Evolutionary conservation across 768 basidiomycete genomes (phyloP).

Genomic region (Arthromyces matolae): DNA sequence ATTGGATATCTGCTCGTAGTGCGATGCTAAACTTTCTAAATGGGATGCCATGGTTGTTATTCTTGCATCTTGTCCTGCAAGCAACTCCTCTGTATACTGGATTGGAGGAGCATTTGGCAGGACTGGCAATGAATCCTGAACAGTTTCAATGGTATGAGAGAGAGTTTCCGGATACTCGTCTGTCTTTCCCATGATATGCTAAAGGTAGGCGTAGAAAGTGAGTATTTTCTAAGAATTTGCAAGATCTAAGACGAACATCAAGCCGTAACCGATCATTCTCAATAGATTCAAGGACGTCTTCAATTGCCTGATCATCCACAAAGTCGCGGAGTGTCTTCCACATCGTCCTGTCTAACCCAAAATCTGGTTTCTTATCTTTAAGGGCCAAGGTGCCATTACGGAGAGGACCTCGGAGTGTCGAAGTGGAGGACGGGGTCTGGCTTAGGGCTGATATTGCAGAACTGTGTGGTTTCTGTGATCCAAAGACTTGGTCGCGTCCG

Average conservation of each 20-base stretch:
- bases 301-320: constrained; percentile 79
- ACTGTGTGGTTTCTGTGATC: constrained; percentile 12
- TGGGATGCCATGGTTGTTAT: constrained; percentile 68
- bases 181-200: constrained; percentile 63
- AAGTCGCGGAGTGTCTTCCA: constrained; percentile 88
- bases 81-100: constrained; percentile 40
- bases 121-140: constrained; percentile 50
- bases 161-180: constrained; percentile 68
- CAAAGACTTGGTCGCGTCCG: constrained; percentile 23
- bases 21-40: constrained; percentile 66
- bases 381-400: constrained; percentile 12
- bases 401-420: constrained; percentile 31
- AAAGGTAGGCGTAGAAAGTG: background rate
- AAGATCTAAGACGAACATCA: constrained; percentile 46
- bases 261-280: constrained; percentile 65
- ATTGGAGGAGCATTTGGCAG: constrained; percentile 11
- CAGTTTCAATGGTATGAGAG: constrained; percentile 47
- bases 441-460: constrained; percentile 17
- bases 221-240: background rate
- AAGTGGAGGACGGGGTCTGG: constrained; percentile 34
- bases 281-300: constrained; percentile 69
- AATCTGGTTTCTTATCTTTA: constrained; percentile 22
- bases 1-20: constrained; percentile 74
- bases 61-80: constrained; percentile 54
- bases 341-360: constrained; percentile 43